Conservation (phyloP, 495 filamentous ascomycete species). For the Xylaria scruposa region DNA sequence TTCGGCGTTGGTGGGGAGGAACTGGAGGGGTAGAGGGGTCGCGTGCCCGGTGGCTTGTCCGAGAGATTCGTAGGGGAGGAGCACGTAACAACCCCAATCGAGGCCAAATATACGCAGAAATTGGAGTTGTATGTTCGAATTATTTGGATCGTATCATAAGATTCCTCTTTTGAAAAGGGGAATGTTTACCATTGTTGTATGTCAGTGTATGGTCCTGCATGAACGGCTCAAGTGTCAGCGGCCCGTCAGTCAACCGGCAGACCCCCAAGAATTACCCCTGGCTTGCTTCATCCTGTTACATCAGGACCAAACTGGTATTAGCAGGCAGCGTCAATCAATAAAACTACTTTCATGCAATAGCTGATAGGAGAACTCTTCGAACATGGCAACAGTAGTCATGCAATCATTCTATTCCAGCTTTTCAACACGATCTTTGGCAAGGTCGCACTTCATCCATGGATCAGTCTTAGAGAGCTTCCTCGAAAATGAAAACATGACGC, state of each 20-base stretch:
- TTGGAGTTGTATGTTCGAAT: neutral
- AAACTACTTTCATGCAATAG: neutral
- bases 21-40: conserved; percentile 23
- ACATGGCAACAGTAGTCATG: no score
- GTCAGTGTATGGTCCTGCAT: neutral
- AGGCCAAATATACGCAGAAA: neutral
- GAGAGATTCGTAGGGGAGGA: neutral
- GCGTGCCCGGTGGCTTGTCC: conserved; percentile 1
- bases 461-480: neutral
- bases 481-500: neutral
- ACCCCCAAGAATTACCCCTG: neutral
- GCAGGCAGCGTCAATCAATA: neutral
- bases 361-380: neutral
- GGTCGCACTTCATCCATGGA: neutral
- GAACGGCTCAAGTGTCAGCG: conserved; percentile 23
- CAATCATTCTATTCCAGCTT: neutral
- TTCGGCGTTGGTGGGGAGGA: conserved; percentile 4
- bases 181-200: neutral
- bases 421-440: neutral
- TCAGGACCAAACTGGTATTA: neutral
- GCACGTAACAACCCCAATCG: neutral
- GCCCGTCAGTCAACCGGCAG: conserved; percentile 25
- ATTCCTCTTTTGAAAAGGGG: neutral
- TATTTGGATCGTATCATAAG: neutral
- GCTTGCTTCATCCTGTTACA: neutral